phyloP scores from a whole-genome alignment of 345 rosid genomes.

The Gossypium thurberi region DNA sequence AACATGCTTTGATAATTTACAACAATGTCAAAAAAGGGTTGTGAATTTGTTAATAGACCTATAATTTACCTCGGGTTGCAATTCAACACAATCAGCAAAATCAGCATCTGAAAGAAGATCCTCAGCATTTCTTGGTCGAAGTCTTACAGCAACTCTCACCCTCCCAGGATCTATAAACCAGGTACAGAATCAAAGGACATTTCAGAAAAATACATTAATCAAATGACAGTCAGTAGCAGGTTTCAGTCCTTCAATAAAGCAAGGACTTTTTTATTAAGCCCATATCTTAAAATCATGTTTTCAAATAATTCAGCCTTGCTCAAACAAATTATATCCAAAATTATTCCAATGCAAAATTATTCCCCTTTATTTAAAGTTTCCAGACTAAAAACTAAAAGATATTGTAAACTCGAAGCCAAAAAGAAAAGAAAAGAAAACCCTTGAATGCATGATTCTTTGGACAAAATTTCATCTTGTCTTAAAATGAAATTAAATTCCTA shows the following conservation, averaged over 20 bases:
- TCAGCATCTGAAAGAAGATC: constrained; percentile 76
- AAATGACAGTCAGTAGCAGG: neutral
- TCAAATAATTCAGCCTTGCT: neutral
- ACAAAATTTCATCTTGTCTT: neutral
- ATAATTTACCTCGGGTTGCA: constrained; percentile 70
- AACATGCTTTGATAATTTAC: neutral
- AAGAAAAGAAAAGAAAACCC: neutral
- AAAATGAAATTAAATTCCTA: neutral
- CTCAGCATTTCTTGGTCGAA: constrained; percentile 68
- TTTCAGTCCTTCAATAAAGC: neutral
- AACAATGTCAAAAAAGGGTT: neutral
- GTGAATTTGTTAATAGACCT: neutral
- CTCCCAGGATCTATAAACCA: constrained; percentile 58
- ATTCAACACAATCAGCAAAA: constrained; percentile 76
- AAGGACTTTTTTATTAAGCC: neutral
- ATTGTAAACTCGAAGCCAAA: neutral
- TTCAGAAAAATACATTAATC: neutral
- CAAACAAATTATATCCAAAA: neutral
- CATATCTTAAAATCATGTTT: neutral
- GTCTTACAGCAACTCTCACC: constrained; percentile 83
- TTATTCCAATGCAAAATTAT: too few relatives aligned
- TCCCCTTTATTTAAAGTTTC: neutral
- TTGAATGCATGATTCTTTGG: neutral
- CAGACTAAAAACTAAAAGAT: neutral
- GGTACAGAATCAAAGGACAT: neutral